Evolutionary conservation across 495 filamentous ascomycete species (phyloP).

Genomic region (Immersiella caudata): DNA sequence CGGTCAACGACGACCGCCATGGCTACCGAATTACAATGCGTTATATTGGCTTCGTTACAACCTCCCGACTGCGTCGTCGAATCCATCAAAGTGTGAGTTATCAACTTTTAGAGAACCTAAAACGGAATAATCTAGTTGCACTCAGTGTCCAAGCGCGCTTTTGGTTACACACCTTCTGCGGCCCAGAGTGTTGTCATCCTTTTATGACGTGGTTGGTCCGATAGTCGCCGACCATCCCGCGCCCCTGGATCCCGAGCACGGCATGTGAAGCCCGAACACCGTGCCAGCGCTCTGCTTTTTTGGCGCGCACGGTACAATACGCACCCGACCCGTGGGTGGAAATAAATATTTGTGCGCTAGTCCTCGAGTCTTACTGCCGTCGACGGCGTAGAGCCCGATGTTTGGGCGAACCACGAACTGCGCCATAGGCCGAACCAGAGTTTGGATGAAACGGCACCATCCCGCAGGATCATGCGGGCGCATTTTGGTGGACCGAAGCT

Average conservation of each 20-base stretch:
- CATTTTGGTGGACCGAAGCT: conserved; percentile 5
- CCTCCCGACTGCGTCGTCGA: no score
- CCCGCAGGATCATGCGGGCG: conserved; percentile 9
- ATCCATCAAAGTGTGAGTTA: no score
- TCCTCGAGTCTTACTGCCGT: neutral
- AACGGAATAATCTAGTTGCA: no score
- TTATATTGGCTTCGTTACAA: no score
- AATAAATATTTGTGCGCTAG: neutral
- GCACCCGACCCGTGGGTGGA: neutral
- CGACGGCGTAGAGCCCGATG: neutral
- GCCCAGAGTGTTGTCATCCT: neutral
- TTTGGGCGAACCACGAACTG: neutral
- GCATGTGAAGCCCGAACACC: neutral
- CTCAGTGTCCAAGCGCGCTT: no score
- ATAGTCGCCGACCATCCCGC: no score
- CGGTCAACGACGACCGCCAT: no score
- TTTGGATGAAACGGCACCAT: conserved; percentile 8
- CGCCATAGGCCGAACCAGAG: neutral
- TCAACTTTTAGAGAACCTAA: no score
- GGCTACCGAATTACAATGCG: no score
- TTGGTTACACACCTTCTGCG: no score
- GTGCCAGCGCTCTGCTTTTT: neutral
- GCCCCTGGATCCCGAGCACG: neutral
- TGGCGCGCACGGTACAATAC: neutral
- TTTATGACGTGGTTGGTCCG: neutral